Base-by-base conservation (phyloP, 345 rosid genomes). In the Isatis tinctoria region DNA sequence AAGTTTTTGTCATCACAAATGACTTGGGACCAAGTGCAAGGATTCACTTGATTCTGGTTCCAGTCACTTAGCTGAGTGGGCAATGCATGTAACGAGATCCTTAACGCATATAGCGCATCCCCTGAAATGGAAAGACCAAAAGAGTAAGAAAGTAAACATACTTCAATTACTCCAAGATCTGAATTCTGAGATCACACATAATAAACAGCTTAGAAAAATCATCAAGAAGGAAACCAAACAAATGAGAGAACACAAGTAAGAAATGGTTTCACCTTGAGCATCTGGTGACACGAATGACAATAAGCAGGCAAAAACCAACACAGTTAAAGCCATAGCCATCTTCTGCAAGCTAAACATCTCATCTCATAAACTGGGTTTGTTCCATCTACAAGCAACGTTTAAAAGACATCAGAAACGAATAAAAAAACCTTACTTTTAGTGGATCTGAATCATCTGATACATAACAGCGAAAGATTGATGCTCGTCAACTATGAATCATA, bases 11-110 rank as follows among this genome's bases (percentile, higher is more conserved):
- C 1, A 78, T 88, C 91, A 74, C 98, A 92, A 35, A 64, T 81
- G 20, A 95, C 88, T 78, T 86, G 86, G 6, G 96, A 70, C 99
- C 99, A 95, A 64, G 98, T 90, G 84, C 97, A 92, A 27, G 98
- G 98, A 56, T 87, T 88, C 72, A 92, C 97, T 84, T 60, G 97
- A 74, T 85, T 81, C 78, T 68, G 93, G 63, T 87, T 92, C 97
- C 99, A 95, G 73, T 95, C 94, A 26, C 17, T 7, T 56, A 95
- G 85, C 78, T 86, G 91, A 78, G 48, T 54, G 16, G 12, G 52
- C 20, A 85, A 74, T 75, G 85, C 87, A 70, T 51, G 79, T 77
- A 95, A 66, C 1, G 97, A 84, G 37, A 0, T 22, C 86, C 35
- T 87, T 81, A 95, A 74, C 14, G 85, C 82, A 74, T 2, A 77